These are phyloP conservation scores for Trametes coccinea DNA, from an alignment of 768 basidiomycete genomes.

Conservation along the genomic window DNA sequence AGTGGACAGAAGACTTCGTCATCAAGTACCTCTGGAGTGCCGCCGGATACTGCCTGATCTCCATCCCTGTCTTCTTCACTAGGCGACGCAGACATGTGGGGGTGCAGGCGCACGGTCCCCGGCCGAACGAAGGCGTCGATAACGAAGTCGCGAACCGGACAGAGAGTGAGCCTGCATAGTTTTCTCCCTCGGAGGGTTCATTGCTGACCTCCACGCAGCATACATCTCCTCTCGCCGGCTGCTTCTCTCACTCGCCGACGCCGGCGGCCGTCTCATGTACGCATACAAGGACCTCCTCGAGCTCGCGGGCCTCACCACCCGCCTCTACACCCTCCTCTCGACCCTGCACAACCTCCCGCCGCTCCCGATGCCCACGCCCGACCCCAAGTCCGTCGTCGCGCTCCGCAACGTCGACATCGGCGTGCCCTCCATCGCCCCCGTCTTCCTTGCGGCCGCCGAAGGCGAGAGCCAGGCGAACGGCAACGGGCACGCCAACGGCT, in stretches of 20 bases:
- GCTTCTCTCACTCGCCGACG: conserved; percentile 92
- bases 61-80: conserved; percentile 83
- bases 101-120: conserved; percentile 21
- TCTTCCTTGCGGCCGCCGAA: conserved; percentile 9
- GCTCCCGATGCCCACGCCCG: conserved; percentile 46
- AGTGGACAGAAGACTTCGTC: conserved; percentile 96
- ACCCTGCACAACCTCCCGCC: conserved; percentile 69
- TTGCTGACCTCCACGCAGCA: conserved; percentile 38
- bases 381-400: conserved; percentile 50
- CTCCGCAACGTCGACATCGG: conserved; percentile 70
- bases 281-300: conserved; percentile 95
- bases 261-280: conserved; percentile 94
- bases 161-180: conserved; percentile 40
- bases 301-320: conserved; percentile 89
- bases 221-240: conserved; percentile 94
- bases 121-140: conserved; percentile 20
- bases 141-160: conserved; percentile 49
- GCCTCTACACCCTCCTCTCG: conserved; percentile 86
- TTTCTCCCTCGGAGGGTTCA: neutral
- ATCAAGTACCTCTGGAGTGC: conserved; percentile 98
- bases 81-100: conserved; percentile 39
- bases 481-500: neutral
- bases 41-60: conserved; percentile 87
- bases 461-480: neutral
- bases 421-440: conserved; percentile 42